Evolutionary conservation across 2,329 filamentous ascomycete genomes (phyloP), one percentile per base, ranked within the genome.

Genomic region (Trichoderma cornu-damae): DNA sequence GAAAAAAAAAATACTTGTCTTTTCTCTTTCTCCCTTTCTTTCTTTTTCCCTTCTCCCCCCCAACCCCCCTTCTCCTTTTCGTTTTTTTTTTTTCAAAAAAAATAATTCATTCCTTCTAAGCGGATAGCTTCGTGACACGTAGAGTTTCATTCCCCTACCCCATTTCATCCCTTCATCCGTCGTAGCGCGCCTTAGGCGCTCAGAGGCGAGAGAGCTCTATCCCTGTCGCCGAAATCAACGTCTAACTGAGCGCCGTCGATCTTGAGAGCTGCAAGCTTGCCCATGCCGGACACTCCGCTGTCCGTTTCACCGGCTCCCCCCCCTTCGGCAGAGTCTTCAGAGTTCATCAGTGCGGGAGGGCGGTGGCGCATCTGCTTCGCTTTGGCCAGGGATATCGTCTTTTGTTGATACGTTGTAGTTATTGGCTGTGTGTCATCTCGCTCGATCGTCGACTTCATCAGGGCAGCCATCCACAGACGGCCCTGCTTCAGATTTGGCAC

Each of bases 361-460:
- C 94, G 84, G 69, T 96, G 90, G 57, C 88, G 88, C 85, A 95
- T 89, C 61, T 87, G 83, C 59, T 87, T 85, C 11, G 94, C 94
- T 74, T 96, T 96, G 56, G 87, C 83, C 6, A 99, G 82, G 24
- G 89, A 94, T 56, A 99, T 96, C 0, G 94, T 99, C 77, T 96
- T 94, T 69, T 96, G 92, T 69, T 96, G 93, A 73, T 97, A 97
- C 3, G 91, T 96, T 3, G 89, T 94, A 18, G 90, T 91, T 60
- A 96, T 86, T 8, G 87, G 83, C 60, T 88, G 82, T 3, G 82
- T 82, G 66, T 88, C 85, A 65, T 99, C 94, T 60, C 93, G 87
- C 69, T 97, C 93, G 65, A 99, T 99, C 1, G 94, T 99, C 9
- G 94, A 94, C 75, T 99, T 99, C 90, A 99, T 96, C 51, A 99